phyloP scores from a whole-genome alignment of 257 asterid genomes.

The Orobanche coerulescens region DNA sequence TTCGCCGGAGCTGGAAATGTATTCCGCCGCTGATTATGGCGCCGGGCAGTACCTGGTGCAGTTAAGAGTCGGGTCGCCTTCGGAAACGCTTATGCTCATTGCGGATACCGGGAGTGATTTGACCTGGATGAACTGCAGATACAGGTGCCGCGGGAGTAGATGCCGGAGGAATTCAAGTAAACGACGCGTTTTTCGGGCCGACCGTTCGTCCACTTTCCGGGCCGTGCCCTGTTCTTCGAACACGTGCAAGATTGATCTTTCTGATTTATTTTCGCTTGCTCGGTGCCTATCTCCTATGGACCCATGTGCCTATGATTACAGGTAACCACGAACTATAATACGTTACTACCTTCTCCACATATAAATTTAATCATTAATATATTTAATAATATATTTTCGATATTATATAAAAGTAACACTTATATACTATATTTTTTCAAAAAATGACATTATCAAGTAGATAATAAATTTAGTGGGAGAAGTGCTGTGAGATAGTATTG shows the following conservation, averaged over 20 bases:
- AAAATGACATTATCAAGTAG: too few relatives aligned
- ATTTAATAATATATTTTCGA: too few relatives aligned
- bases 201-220: slow-evolving; percentile 35
- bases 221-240: slow-evolving; percentile 46
- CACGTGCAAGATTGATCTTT: slow-evolving; percentile 33
- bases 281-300: slow-evolving; percentile 37
- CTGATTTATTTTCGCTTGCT: slow-evolving; percentile 40
- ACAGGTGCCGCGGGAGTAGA: slow-evolving; percentile 25
- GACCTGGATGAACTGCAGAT: slow-evolving; percentile 46
- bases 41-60: slow-evolving; percentile 46
- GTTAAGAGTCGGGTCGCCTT: slow-evolving; percentile 39
- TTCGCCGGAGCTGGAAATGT: slow-evolving; percentile 27
- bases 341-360: too few relatives aligned
- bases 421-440: too few relatives aligned
- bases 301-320: slow-evolving; percentile 57
- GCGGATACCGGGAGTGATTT: slow-evolving; percentile 63
- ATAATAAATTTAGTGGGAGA: too few relatives aligned
- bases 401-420: too few relatives aligned
- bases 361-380: too few relatives aligned
- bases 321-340: slow-evolving; percentile 27
- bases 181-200: slow-evolving; percentile 32
- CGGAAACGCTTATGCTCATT: slow-evolving; percentile 34
- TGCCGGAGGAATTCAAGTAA: slow-evolving; percentile 20
- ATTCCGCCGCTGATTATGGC: slow-evolving; percentile 50
- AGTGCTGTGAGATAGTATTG: too few relatives aligned